Percentiles rank a stretch among this genome's conserved stretches.
These are phyloP conservation scores for Leishmania tarentolae DNA, from an alignment of 208 protist genomes.

Conservation along the genomic window DNA sequence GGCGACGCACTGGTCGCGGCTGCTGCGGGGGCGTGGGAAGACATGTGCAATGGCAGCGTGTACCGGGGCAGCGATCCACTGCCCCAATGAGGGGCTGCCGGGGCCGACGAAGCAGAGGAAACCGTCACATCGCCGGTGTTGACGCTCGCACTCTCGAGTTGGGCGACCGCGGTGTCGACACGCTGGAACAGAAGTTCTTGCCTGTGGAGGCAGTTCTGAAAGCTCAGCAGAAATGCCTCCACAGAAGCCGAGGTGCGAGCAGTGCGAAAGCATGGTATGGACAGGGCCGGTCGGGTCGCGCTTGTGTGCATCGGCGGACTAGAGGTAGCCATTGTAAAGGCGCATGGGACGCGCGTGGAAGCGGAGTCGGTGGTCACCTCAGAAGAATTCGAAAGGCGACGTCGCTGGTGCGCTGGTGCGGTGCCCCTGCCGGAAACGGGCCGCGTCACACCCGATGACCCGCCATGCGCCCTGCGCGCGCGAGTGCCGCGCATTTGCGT, in stretches of 20 bases:
- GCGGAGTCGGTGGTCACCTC: not conserved
- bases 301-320: not conserved
- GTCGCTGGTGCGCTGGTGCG: not conserved
- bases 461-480: not conserved
- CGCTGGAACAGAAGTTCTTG: conserved; percentile 24
- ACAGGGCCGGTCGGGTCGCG: not conserved
- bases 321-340: not conserved
- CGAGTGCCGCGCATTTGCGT: not conserved
- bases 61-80: not conserved
- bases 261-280: not conserved
- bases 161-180: conserved; percentile 1
- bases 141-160: not conserved
- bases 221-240: conserved; percentile 24
- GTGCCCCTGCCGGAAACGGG: not conserved
- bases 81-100: too few relatives aligned
- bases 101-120: not conserved
- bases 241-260: conserved; percentile 13
- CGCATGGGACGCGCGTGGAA: not conserved
- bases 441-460: not conserved
- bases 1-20: not conserved
- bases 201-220: conserved; percentile 27
- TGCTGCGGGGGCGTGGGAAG: not conserved
- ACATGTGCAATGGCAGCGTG: not conserved
- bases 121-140: not conserved
- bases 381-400: not conserved